Conservation (phyloP, 345 rosid species). For the Ailanthus altissimus region DNA sequence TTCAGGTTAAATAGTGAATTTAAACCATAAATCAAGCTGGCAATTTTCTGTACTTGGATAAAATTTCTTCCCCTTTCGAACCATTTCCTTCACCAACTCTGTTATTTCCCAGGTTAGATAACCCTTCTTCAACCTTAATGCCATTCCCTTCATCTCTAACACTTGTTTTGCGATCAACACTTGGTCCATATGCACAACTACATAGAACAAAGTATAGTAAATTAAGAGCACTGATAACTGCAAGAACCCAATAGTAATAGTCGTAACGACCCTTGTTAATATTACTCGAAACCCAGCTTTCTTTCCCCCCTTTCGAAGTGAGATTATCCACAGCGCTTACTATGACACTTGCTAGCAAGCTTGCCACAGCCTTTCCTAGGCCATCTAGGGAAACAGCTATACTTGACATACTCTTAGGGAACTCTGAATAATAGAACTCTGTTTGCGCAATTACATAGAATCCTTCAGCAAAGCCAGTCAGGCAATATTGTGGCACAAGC, state of each 20-base stretch:
- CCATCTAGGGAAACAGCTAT: constrained; percentile 60
- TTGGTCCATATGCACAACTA: constrained; percentile 76
- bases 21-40: background rate
- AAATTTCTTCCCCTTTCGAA: constrained; percentile 22
- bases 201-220: constrained; percentile 61
- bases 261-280: constrained; percentile 72
- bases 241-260: constrained; percentile 71
- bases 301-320: constrained; percentile 46
- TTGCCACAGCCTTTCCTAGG: constrained; percentile 65
- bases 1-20: too few relatives aligned
- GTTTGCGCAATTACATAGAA: constrained; percentile 70
- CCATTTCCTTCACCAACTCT: constrained; percentile 27
- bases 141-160: constrained; percentile 40
- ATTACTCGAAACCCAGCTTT: constrained; percentile 69
- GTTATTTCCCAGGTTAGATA: constrained; percentile 13
- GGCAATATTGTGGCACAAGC: constrained; percentile 58
- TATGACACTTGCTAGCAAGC: constrained; percentile 56
- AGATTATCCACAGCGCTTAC: constrained; percentile 36
- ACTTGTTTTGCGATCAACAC: constrained; percentile 35
- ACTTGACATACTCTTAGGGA: constrained; percentile 78
- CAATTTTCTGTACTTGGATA: background rate
- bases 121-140: constrained; percentile 40
- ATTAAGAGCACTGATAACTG: constrained; percentile 53
- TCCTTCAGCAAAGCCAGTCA: constrained; percentile 75
- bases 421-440: constrained; percentile 73